Evolutionary conservation across 495 filamentous ascomycete species (phyloP), one percentile per base, ranked within the genome.

Genomic region (Rhypophila decipiens): DNA sequence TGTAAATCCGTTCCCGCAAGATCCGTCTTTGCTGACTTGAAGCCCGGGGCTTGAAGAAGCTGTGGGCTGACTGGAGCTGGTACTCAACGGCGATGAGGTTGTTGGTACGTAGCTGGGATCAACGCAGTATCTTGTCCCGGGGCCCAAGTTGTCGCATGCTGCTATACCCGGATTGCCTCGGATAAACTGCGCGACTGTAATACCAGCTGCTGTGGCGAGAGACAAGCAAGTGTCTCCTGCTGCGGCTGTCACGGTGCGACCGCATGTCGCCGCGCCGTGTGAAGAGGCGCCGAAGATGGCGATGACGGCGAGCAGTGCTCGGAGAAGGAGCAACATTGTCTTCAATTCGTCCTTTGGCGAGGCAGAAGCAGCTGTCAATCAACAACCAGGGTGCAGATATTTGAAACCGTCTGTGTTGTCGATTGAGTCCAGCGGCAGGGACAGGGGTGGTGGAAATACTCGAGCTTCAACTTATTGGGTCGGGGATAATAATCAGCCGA

Each of bases 1-100:
- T 11, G 76, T 79, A 11, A 71, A 57, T 2, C 65, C 67, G 10
- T 47, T 44, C 19, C 77, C 76, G 53, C 79, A 82, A n/a, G 60
- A 71, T 0, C 76, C 78, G 46, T 82, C 74, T 10, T 51, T 23
- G 42, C 72, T 77, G 23, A 79, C 53, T 36, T 51, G 31, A 41
- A 56, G 44, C 50, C 49, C 56, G 20, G 57, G 61, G 12, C 58
- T 59, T 20, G 55, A 58, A 55, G 56, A 18, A 49, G 51, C 23
- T 4, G 55, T 12, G 1, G 29, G 13, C 8, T 51, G 51, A 1
- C 52, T 46, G 10, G 35, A 3, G 13, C 13, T 8, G 21, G 13
- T 19, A n/a, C 12, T 15, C 3, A 22, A 17, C 15, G 58, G 51
- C 3, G 61, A 9, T 5, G 61, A 20, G 2, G 40, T 27, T 8